phyloP scores from a whole-genome alignment of 768 basidiomycete genomes.

The Rhizopogon vinicolor region DNA sequence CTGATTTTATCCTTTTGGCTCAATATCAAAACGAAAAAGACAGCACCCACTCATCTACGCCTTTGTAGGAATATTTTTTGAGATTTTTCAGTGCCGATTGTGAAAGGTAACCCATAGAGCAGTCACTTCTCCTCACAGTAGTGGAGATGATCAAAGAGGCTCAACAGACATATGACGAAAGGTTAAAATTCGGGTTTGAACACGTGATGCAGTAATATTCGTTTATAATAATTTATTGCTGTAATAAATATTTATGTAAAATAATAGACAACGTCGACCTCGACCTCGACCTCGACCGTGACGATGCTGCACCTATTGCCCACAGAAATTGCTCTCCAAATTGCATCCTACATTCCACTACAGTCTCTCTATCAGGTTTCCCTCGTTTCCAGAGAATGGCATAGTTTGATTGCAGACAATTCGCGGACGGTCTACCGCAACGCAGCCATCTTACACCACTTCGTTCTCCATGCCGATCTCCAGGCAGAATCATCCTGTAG shows the following conservation, averaged over 20 bases:
- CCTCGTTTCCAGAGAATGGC: conserved; percentile 43
- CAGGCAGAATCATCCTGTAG: conserved; percentile 30
- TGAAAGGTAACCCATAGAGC: conserved; percentile 60
- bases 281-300: background rate
- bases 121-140: background rate
- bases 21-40: background rate
- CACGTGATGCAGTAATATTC: no score
- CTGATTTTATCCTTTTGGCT: conserved; percentile 31
- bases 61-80: conserved; percentile 74
- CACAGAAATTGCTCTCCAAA: conserved; percentile 48
- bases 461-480: conserved; percentile 30
- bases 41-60: conserved; percentile 66
- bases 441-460: conserved; percentile 49
- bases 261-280: background rate
- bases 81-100: conserved; percentile 66
- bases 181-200: no score
- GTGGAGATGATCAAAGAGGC: background rate
- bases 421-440: conserved; percentile 51
- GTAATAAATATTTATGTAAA: no score
- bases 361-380: conserved; percentile 32
- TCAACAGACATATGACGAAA: conserved; percentile 4
- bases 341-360: conserved; percentile 48
- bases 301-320: conserved; percentile 45
- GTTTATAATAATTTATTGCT: no score
- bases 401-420: conserved; percentile 41